phyloP scores from a whole-genome alignment of 2,329 filamentous ascomycete species.

The Karstenula rhodostoma region DNA sequence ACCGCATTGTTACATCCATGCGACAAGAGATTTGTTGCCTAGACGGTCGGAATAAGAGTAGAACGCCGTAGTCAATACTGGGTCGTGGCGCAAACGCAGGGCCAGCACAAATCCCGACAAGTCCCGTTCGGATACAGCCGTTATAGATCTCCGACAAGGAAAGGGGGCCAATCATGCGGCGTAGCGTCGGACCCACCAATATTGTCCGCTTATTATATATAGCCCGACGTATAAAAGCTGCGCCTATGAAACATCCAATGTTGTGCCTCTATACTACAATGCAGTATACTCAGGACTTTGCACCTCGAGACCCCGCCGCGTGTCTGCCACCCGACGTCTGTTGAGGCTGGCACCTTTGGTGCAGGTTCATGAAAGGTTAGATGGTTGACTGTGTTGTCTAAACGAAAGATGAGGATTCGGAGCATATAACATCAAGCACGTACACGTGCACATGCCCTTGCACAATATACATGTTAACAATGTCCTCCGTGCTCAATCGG shows the following conservation, averaged over 20 bases:
- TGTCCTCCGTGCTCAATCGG: no score
- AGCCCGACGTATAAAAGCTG: neutral
- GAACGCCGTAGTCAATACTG: neutral
- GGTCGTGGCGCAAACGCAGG: neutral
- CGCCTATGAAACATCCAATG: neutral
- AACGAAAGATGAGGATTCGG: no score
- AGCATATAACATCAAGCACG: no score
- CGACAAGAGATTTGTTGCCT: neutral
- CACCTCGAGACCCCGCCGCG: neutral
- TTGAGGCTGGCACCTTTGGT: no score
- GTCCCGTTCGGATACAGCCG: neutral
- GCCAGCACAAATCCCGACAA: neutral
- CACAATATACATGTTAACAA: no score
- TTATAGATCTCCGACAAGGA: conserved; percentile 3
- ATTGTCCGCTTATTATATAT: neutral
- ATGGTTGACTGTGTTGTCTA: no score
- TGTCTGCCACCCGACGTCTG: no score
- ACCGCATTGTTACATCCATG: neutral
- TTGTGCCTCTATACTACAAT: neutral
- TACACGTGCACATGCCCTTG: no score
- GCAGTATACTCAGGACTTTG: neutral
- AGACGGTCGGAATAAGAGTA: neutral
- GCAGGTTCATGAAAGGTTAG: no score
- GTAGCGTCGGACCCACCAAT: neutral
- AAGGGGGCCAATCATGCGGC: neutral